Conservation (phyloP, 805 yeast genomes). For the Tetrapisispora phaffii region DNA sequence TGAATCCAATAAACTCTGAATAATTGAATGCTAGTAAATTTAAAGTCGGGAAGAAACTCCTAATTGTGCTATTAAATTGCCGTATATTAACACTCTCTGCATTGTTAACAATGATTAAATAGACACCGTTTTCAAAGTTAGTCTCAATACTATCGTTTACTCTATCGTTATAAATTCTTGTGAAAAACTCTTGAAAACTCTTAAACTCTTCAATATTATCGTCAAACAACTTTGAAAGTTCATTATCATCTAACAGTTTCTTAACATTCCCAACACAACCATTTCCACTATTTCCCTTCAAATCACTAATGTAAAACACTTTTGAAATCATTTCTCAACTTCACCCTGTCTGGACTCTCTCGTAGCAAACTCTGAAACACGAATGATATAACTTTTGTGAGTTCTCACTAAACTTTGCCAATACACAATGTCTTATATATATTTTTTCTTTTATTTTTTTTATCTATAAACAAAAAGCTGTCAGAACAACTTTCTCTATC, state of each 20-base stretch:
- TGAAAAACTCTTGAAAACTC: constrained; percentile 11
- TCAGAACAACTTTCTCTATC: no score
- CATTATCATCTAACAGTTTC: background rate
- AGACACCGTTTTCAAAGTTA: constrained; percentile 20
- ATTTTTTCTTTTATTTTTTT: no score
- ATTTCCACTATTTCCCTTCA: background rate
- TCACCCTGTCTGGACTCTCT: background rate
- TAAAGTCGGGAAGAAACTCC: constrained; percentile 14
- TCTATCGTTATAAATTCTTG: constrained; percentile 14
- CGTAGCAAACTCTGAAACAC: background rate
- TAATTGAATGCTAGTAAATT: constrained; percentile 10
- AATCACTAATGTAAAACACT: background rate
- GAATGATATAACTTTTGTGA: no score
- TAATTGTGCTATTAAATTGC: constrained; percentile 10
- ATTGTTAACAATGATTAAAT: constrained; percentile 13
- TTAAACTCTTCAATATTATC: constrained; percentile 7
- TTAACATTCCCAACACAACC: background rate
- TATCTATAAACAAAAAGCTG: no score
- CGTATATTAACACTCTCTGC: constrained; percentile 5
- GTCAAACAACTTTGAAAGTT: background rate
- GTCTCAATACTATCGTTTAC: constrained; percentile 2
- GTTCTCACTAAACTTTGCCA: no score
- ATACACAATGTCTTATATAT: no score
- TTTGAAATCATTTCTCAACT: background rate
- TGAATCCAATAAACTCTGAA: background rate